A percentile compares a stretch with the other conserved stretches of the same genome.
Conservation (phyloP, 192 early-diverging fungal genomes). For the Coemansia sp. region DNA sequence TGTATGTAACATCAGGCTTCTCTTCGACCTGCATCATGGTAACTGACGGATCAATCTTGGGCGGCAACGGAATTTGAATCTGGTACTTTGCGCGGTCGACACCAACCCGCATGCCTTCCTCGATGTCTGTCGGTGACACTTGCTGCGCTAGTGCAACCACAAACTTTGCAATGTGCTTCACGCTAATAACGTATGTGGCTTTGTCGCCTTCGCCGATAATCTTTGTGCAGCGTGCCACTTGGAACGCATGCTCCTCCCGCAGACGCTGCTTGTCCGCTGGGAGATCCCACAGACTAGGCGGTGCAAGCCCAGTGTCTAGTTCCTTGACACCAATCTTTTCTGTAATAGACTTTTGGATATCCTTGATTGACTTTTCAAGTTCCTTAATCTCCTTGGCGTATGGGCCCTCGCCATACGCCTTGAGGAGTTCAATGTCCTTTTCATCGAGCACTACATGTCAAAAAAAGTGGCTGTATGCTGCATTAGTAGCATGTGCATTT, state of each 20-base stretch:
- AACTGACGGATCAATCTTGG: constrained; percentile 96
- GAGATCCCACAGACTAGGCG: constrained; percentile 98
- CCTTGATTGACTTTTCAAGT: constrained; percentile 94
- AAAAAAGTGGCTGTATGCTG: no score
- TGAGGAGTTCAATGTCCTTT: constrained; percentile 53
- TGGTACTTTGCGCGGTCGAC: constrained; percentile 99
- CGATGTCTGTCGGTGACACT: constrained; percentile 98
- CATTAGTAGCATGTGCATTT: not conserved
- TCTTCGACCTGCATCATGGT: constrained; percentile 99
- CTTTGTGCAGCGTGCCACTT: constrained; percentile 98
- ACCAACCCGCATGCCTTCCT: constrained; percentile 98
- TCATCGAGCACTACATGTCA: constrained; percentile 37
- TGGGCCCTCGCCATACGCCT: constrained; percentile 92
- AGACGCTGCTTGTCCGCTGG: constrained; percentile 98
- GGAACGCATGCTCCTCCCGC: constrained; percentile 84
- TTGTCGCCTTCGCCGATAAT: constrained; percentile 92
- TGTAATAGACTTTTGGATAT: constrained; percentile 96
- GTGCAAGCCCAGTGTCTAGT: constrained; percentile 96
- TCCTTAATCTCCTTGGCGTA: constrained; percentile 95
- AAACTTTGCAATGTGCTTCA: constrained; percentile 99
- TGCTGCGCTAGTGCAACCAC: constrained; percentile 95
- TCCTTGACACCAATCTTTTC: constrained; percentile 99
- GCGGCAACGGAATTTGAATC: constrained; percentile 98
- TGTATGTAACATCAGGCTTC: constrained; percentile 99
- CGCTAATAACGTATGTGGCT: constrained; percentile 97